A percentile compares a stretch with the other conserved stretches of the same genome.
Conservation (phyloP, 2,329 filamentous ascomycete genomes). For the Venturia oleaginea region DNA sequence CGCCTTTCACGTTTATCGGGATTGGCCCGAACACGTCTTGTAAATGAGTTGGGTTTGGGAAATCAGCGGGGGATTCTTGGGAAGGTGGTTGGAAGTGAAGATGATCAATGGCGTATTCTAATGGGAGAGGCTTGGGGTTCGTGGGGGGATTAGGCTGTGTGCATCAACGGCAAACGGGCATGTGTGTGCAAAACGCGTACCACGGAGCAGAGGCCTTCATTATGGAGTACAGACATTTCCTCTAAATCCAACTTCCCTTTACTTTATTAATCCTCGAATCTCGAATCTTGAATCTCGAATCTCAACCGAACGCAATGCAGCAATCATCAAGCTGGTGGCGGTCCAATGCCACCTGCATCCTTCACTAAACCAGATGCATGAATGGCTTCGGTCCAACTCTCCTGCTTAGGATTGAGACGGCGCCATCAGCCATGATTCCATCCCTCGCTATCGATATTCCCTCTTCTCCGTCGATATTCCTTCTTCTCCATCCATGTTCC, state of each 20-base stretch:
- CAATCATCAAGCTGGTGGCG: neutral
- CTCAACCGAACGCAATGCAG: neutral
- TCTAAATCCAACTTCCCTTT: neutral
- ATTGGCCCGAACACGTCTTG: too few relatives aligned
- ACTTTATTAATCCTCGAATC: too few relatives aligned
- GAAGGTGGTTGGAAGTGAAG: too few relatives aligned
- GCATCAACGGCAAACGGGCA: too few relatives aligned
- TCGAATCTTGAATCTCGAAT: too few relatives aligned
- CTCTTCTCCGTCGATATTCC: too few relatives aligned
- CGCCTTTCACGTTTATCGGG: too few relatives aligned
- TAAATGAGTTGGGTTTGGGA: too few relatives aligned
- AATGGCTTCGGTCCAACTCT: neutral
- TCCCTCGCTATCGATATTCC: neutral
- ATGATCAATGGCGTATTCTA: too few relatives aligned
- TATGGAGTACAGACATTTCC: neutral
- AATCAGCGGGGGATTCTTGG: too few relatives aligned
- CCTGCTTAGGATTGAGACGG: neutral
- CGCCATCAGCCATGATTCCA: neutral
- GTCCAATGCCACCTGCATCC: neutral
- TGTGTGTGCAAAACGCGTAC: neutral
- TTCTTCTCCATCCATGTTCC: neutral
- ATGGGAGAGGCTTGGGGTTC: too few relatives aligned
- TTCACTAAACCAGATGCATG: neutral
- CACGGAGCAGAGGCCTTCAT: neutral
- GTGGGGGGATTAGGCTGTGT: too few relatives aligned